Evolutionary conservation across 305 asterid genomes (phyloP).

Genomic region (Fraxinus sp.): DNA sequence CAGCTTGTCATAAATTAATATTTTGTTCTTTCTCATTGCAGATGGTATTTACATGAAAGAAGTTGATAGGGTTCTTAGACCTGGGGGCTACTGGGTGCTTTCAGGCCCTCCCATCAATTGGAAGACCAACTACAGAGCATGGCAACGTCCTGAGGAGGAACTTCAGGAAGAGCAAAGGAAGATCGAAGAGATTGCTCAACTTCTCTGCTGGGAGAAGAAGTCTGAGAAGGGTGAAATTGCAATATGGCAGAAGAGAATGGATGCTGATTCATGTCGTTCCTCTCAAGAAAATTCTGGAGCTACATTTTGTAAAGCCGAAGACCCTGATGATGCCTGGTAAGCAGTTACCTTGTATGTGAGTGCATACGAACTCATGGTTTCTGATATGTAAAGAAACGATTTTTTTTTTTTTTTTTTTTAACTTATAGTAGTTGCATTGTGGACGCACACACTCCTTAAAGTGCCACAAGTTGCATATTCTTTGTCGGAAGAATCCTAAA

Average conservation of each 20-base stretch:
- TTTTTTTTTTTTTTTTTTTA: no score
- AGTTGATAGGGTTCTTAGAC: constrained; percentile 94
- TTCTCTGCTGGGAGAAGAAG: constrained; percentile 93
- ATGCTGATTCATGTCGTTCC: constrained; percentile 73
- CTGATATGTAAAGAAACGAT: no score
- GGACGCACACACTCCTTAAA: neutral
- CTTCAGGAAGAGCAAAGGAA: constrained; percentile 88
- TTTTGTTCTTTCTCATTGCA: constrained; percentile 33
- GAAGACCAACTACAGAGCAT: constrained; percentile 71
- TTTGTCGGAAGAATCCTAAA: no score
- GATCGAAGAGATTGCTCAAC: constrained; percentile 86
- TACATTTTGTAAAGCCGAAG: constrained; percentile 55
- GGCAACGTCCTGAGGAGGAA: constrained; percentile 92
- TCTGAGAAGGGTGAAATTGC: constrained; percentile 91
- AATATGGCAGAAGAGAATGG: constrained; percentile 84
- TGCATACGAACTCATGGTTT: no score
- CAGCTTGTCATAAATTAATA: neutral
- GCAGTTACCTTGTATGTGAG: no score
- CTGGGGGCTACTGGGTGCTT: constrained; percentile 98
- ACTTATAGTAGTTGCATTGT: neutral
- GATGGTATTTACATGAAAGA: constrained; percentile 95
- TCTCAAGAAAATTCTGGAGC: constrained; percentile 69
- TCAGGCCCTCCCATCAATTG: constrained; percentile 96
- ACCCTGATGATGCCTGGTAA: constrained; percentile 85
- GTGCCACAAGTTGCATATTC: constrained; percentile 16